These are phyloP conservation scores for Neurospora africana DNA, from an alignment of 495 filamentous ascomycete species.

Conservation along the genomic window DNA sequence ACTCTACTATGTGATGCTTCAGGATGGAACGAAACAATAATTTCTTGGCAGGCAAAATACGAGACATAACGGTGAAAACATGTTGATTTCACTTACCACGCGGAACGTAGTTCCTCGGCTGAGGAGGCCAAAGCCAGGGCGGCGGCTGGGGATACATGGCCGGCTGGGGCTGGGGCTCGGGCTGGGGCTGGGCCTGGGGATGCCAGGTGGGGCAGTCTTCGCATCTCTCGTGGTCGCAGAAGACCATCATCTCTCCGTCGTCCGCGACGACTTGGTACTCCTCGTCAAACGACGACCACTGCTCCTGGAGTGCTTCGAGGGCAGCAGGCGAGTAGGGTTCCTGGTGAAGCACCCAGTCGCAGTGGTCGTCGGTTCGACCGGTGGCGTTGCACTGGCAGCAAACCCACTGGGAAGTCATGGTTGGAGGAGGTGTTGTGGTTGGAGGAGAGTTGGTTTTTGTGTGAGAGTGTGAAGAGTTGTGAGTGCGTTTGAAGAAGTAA, in stretches of 20 bases:
- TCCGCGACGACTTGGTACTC: background rate
- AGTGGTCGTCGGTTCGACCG: background rate
- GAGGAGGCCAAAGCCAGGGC: background rate
- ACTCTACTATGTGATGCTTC: background rate
- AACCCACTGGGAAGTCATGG: background rate
- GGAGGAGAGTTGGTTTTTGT: background rate
- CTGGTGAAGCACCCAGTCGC: background rate
- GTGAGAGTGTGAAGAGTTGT: background rate
- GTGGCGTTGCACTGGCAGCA: background rate
- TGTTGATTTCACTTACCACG: background rate
- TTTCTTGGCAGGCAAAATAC: background rate
- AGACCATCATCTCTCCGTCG: background rate
- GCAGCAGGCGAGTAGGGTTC: background rate
- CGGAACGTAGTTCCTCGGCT: background rate
- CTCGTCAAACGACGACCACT: background rate
- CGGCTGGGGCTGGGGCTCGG: background rate
- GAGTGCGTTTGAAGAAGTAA: background rate
- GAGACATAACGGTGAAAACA: background rate
- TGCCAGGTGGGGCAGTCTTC: background rate
- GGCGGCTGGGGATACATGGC: background rate
- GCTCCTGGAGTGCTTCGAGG: background rate
- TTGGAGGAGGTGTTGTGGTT: background rate
- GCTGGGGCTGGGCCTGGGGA: background rate
- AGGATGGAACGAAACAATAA: background rate
- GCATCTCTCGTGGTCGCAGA: background rate